Percentiles rank a stretch among this genome's conserved stretches.
These are phyloP conservation scores for Podosphaera aphanis DNA, from an alignment of 2,329 filamentous ascomycete genomes.

Conservation along the genomic window DNA sequence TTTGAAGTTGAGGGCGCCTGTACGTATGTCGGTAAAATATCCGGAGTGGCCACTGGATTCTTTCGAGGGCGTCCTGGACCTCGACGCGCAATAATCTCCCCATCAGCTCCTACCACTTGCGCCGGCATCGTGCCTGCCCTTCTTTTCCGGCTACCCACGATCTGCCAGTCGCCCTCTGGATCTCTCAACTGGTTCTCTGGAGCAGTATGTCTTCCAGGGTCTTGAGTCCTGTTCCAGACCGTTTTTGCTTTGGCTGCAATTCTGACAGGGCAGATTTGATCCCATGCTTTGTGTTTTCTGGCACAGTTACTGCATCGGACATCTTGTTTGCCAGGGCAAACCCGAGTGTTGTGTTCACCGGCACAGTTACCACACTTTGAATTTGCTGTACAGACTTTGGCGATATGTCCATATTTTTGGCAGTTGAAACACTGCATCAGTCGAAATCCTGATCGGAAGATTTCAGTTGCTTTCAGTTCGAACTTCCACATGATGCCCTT, in stretches of 20 bases:
- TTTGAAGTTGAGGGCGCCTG: too few species aligned
- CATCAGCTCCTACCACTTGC: neutral
- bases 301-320: neutral
- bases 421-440: neutral
- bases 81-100: neutral
- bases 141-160: neutral
- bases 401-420: neutral
- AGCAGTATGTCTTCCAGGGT: neutral
- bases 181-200: neutral
- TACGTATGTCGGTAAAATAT: too few species aligned
- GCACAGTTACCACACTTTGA: neutral
- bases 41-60: too few species aligned
- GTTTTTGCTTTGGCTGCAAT: neutral
- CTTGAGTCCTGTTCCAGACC: neutral
- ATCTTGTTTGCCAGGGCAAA: neutral
- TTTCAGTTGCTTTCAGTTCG: neutral
- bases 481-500: neutral
- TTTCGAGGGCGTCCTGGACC: neutral
- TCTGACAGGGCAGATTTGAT: neutral
- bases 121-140: neutral
- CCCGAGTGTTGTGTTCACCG: neutral
- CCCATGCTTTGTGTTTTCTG: neutral
- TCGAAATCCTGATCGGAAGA: neutral
- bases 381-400: neutral
- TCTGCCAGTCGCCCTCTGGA: neutral